Base-by-base conservation (phyloP, 139 green algal species). In the Dunaliella sp. region DNA sequence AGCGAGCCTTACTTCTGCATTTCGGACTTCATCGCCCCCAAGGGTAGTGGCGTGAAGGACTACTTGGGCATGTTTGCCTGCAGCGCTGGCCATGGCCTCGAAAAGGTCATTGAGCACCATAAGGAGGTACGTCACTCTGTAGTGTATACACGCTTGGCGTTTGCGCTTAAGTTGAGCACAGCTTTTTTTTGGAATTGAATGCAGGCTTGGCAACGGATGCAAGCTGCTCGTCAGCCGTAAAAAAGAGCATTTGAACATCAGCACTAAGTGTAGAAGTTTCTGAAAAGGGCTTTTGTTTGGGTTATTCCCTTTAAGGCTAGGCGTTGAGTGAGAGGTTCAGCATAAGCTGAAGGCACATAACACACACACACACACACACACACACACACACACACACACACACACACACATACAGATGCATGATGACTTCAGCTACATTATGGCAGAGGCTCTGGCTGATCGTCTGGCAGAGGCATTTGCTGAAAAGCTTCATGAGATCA, bases 31-130 rank as follows among this genome's bases (percentile, higher is more conserved):
- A 92, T 99, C 30, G 97, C 97, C 0, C 97, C 97, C 16, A 94
- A 94, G 80, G 92, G 88, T 37, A 94, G 85, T 26, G 96, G 94
- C 76, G 84, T 98, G 77, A 85, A 87, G 26, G 97, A 99, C 92
- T 99, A 99, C 92, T 76, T 99, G 0, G 97, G 97, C 81, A 95
- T 98, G 91, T 99, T 99, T 91, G 96, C 94, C 31, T 97, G 96
- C 80, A 94, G 85, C 1, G 93, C 95, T 33, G 96, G 96, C 38
- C 94, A 98, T 83, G 97, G 97, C 24, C 90, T 99, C 76, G 95
- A 99, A 81, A 83, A 95, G 76, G 86, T 99, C 7, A 90, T 95
- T 12, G 89, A 91, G 26, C 33, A 90, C 38, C 97, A 89, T 92
- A 98, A 98, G 88, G 91, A 83, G 1, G 89, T 89, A 3, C 85